These are phyloP conservation scores for Sabuloglossum arenarium DNA, from an alignment of 495 filamentous ascomycete species.

Conservation along the genomic window DNA sequence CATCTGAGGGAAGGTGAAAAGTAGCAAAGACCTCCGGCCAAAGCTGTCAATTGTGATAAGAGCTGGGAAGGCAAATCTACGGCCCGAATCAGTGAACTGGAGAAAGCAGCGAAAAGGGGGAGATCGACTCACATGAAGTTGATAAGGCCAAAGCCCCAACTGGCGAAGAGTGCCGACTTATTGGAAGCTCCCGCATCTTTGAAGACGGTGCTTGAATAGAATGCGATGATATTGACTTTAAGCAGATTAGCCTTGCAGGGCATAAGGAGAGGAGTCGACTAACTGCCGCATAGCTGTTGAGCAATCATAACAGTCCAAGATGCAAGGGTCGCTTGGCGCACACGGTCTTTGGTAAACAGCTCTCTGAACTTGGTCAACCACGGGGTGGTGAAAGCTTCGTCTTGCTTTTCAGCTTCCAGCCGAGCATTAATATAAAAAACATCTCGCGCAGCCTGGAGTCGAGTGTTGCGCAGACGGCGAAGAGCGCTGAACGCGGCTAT, in stretches of 20 bases:
- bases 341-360: constrained; percentile 36
- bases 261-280: not conserved
- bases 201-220: not conserved
- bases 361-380: no score
- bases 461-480: constrained; percentile 34
- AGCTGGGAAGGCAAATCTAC: constrained; percentile 1
- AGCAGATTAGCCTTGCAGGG: not conserved
- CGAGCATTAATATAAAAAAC: constrained; percentile 17
- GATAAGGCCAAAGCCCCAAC: constrained; percentile 54
- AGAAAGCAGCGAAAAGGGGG: not conserved
- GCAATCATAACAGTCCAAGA: constrained; percentile 51
- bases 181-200: not conserved
- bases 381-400: not conserved
- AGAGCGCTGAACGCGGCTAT: constrained; percentile 36
- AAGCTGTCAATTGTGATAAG: not conserved
- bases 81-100: not conserved
- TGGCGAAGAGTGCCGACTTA: not conserved
- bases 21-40: not conserved
- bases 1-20: constrained; percentile 2
- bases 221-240: not conserved
- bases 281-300: constrained; percentile 18
- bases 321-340: constrained; percentile 34
- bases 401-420: no score
- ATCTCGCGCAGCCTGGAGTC: constrained; percentile 41
- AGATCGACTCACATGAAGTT: constrained; percentile 34